Base-by-base conservation (phyloP, 352 stramenopile genomes). In the Phytopythium mirpurense region DNA sequence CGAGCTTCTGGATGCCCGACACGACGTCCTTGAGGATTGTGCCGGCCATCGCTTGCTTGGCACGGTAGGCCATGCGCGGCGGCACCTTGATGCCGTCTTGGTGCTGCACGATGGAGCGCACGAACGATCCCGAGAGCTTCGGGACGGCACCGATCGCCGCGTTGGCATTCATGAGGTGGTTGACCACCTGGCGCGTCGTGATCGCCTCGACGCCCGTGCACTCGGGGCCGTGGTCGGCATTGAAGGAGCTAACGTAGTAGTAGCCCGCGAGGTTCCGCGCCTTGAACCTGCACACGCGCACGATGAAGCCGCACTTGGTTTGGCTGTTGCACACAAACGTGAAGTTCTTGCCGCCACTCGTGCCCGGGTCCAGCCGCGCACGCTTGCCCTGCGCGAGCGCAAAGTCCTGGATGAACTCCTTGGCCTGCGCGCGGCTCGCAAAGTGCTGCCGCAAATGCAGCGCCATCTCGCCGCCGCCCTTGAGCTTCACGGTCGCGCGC, bases 321-420 rank as follows among this genome's bases (percentile, higher is more conserved):
- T 55, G 42, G 45, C 71, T 81, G 47, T 62, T 74, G 60, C 71
- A 81, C 14, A 73, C 32, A 35, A 78, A 78, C 11, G 58, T 72
- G 24, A 75, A 75, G 63, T 78, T 81, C 56, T 81, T 81, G 23
- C 71, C 71, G 15, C 68, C 68, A 38, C 71, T 81, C 8, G 67
- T 55, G 24, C 46, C 49, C 2, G 59, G 65, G 26, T 76, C 71
- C 47, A 81, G 56, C 16, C 59, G 49, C 7, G 71, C 71, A 11
- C 71, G 65, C 48, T 75, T 81, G 35, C 67, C 66, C 27, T 78
- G 68, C 3, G 71, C 68, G n/a, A 81, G 63, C 12, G 68, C 68
- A 55, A 80, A 72, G 49, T 80, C 70, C 40, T 80, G 68, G 10
- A 80, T 61, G 43, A 71, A 77, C 38, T 74, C 64, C 45, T 72